Conservation (phyloP, 768 basidiomycete species). For the Kwoniella sp. region DNA sequence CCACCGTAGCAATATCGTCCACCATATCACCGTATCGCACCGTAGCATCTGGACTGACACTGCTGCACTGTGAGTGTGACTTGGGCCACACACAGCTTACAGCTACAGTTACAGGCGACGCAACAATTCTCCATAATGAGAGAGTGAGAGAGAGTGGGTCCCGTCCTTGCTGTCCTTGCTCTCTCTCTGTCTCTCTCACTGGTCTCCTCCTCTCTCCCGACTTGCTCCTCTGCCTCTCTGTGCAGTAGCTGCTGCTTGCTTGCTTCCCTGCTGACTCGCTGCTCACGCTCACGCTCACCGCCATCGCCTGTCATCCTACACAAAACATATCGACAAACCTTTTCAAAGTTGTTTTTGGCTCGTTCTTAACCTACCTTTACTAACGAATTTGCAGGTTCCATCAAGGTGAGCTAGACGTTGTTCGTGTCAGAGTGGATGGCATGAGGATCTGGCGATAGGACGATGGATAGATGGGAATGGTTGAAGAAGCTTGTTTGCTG, state of each 20-base stretch:
- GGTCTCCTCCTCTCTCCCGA: too few species aligned
- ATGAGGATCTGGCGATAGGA: background rate
- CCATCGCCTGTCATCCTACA: background rate
- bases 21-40: too few species aligned
- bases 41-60: too few species aligned
- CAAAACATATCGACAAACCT: background rate
- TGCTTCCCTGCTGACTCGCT: background rate
- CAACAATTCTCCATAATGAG: too few species aligned
- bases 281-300: background rate
- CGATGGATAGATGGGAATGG: background rate
- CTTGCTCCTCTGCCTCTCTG: too few species aligned
- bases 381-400: slow-evolving; percentile 28
- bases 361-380: slow-evolving; percentile 4
- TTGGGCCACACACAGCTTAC: too few species aligned
- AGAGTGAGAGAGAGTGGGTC: too few species aligned
- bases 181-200: background rate
- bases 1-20: too few species aligned
- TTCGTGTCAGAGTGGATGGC: background rate
- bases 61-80: too few species aligned
- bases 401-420: slow-evolving; percentile 28
- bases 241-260: background rate
- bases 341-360: background rate
- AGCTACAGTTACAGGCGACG: too few species aligned
- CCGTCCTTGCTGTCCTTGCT: background rate
- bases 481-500: background rate